Evolutionary conservation across 148 eudicot species (phyloP).

Genomic region (Chenopodium album): DNA sequence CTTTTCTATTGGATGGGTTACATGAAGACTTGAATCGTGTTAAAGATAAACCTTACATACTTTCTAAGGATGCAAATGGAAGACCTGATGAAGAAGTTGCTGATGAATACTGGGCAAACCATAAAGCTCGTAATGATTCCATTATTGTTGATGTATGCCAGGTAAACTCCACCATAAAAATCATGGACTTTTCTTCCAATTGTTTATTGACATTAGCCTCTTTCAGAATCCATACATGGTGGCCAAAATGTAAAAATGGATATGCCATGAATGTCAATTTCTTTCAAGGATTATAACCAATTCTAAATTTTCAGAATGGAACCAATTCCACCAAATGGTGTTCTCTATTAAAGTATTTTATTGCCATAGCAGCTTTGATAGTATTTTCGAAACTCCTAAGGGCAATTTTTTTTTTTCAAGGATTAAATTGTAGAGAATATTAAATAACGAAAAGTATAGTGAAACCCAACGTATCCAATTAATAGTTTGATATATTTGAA

Average conservation of each 20-base stretch:
- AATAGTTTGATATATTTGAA: neutral
- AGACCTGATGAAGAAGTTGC: slow-evolving; percentile 96
- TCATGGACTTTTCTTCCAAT: neutral
- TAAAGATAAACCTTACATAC: slow-evolving; percentile 81
- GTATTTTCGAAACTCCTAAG: neutral
- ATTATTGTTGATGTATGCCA: slow-evolving; percentile 99
- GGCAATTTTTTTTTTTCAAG: neutral
- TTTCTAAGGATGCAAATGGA: slow-evolving; percentile 90
- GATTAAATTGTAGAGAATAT: neutral
- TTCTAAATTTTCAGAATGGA: neutral
- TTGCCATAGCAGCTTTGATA: neutral
- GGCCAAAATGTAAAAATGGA: neutral
- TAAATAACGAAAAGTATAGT: neutral
- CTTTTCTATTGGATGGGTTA: slow-evolving; percentile 94
- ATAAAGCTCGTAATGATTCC: slow-evolving; percentile 95
- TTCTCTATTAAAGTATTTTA: neutral
- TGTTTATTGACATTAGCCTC: neutral
- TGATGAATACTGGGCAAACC: slow-evolving; percentile 96
- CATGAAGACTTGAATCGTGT: slow-evolving; percentile 99
- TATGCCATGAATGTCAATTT: neutral
- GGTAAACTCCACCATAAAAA: slow-evolving; percentile 43
- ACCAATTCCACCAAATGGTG: neutral
- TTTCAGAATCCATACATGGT: neutral
- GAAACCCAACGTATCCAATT: neutral
- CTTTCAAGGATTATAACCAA: neutral